Conservation (phyloP, 805 yeast genomes). For the Yarrowia bubula region DNA sequence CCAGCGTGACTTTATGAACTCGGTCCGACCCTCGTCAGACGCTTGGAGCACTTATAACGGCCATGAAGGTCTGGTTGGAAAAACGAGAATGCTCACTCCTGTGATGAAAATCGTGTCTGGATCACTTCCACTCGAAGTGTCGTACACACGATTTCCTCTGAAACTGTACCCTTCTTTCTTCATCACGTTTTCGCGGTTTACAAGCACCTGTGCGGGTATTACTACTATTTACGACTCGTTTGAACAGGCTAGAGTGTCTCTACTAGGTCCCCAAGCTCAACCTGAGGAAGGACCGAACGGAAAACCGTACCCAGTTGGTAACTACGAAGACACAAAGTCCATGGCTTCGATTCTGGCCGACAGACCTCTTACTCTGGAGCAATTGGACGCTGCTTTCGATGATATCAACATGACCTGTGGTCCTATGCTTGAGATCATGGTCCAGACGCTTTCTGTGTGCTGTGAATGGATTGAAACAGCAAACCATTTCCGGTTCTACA, state of each 20-base stretch:
- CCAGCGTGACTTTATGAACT: slow-evolving; percentile 26
- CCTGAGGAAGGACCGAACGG: not conserved
- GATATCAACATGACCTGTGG: not conserved
- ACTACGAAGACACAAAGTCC: not conserved
- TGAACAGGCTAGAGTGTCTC: not conserved
- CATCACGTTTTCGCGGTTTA: slow-evolving; percentile 2
- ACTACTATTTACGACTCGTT: slow-evolving; percentile 9
- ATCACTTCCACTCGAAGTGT: not conserved
- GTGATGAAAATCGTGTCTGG: not conserved
- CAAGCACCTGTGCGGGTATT: slow-evolving; percentile 5
- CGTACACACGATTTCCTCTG: slow-evolving; percentile 1
- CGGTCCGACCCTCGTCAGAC: slow-evolving; percentile 29
- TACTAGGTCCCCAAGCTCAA: not conserved
- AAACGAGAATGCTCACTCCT: not conserved
- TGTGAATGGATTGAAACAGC: slow-evolving; percentile 11
- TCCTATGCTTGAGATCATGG: not conserved
- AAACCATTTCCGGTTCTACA: slow-evolving; percentile 11
- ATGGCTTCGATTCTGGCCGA: slow-evolving; percentile 1
- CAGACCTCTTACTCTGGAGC: not conserved
- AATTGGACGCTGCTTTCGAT: not conserved
- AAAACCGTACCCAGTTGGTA: not conserved
- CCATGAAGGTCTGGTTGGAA: not conserved
- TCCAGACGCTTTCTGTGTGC: not conserved
- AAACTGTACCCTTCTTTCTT: not conserved
- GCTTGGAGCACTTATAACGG: not conserved